Evolutionary conservation across 306 rosid genomes (phyloP).

Genomic region (Datisca glomerata): DNA sequence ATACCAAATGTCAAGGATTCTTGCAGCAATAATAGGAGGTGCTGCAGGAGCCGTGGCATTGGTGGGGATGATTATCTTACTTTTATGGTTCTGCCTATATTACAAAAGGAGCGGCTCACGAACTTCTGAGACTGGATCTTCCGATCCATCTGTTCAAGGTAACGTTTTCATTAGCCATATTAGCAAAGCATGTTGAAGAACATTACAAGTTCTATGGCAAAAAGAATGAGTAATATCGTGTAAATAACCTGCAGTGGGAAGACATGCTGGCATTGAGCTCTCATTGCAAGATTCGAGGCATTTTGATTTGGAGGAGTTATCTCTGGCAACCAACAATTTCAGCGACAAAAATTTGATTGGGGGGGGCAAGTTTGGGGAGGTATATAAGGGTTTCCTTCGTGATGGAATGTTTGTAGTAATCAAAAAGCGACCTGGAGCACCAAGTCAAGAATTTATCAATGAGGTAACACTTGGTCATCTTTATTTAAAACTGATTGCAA

Average conservation of each 20-base stretch:
- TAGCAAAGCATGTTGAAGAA: neutral
- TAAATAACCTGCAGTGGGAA: slow-evolving; percentile 37
- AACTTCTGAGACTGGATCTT: slow-evolving; percentile 89
- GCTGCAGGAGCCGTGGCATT: slow-evolving; percentile 97
- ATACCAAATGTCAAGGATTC: slow-evolving; percentile 78
- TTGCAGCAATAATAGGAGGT: slow-evolving; percentile 86
- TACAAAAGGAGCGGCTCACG: slow-evolving; percentile 39
- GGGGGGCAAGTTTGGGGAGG: slow-evolving; percentile 83
- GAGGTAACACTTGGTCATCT: slow-evolving; percentile 43
- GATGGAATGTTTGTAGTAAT: slow-evolving; percentile 90
- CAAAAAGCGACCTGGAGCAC: slow-evolving; percentile 56
- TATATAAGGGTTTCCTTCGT: slow-evolving; percentile 78
- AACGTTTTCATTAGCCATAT: slow-evolving; percentile 10
- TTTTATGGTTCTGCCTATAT: slow-evolving; percentile 42
- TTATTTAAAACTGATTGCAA: too few species aligned
- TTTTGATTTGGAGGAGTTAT: slow-evolving; percentile 70
- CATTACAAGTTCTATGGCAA: neutral
- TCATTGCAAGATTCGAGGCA: slow-evolving; percentile 52
- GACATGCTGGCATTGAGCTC: slow-evolving; percentile 57
- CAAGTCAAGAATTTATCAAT: slow-evolving; percentile 60
- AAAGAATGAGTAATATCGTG: neutral
- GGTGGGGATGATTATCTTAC: slow-evolving; percentile 54
- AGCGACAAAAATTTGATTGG: slow-evolving; percentile 69
- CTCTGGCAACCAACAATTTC: slow-evolving; percentile 63
- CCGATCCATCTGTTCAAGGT: slow-evolving; percentile 90